Conservation (phyloP, 139 green algal genomes). For the Haematococcus lacustris region DNA sequence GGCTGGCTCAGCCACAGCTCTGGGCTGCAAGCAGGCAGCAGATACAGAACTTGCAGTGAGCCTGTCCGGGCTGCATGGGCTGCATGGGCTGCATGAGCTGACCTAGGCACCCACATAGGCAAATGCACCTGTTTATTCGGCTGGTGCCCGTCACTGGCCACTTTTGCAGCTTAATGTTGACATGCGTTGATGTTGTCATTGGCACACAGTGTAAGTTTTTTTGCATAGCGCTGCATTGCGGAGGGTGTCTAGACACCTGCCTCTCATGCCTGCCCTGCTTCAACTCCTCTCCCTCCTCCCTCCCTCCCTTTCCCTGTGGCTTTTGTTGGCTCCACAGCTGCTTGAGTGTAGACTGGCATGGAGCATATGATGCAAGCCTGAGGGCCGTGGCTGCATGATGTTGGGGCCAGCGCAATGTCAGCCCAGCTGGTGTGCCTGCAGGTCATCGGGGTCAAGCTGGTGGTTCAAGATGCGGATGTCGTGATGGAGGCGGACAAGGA, state of each 20-base stretch:
- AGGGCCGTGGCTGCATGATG: not conserved
- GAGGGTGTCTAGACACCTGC: not conserved
- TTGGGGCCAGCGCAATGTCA: not conserved
- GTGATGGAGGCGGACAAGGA: constrained; percentile 25
- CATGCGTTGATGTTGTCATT: not conserved
- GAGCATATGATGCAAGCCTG: not conserved
- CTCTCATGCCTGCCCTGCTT: not conserved
- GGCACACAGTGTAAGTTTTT: too few relatives aligned
- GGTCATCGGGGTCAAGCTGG: constrained; percentile 36
- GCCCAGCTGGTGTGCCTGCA: not conserved
- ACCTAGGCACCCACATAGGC: too few relatives aligned
- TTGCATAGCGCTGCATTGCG: too few relatives aligned
- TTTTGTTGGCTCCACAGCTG: not conserved
- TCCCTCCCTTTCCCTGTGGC: not conserved
- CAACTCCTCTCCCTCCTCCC: not conserved
- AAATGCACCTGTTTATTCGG: too few relatives aligned
- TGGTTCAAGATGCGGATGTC: constrained; percentile 9
- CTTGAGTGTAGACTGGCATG: too few relatives aligned
- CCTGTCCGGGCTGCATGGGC: constrained; percentile 38
- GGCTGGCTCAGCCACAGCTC: constrained; percentile 42
- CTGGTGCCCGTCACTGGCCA: too few relatives aligned
- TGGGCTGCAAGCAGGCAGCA: not conserved
- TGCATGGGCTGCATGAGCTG: too few relatives aligned
- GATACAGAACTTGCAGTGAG: constrained; percentile 23
- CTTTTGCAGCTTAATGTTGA: not conserved